Conservation (phyloP, 1,284 basidiomycete species). For the Irpex rosettiformis region DNA sequence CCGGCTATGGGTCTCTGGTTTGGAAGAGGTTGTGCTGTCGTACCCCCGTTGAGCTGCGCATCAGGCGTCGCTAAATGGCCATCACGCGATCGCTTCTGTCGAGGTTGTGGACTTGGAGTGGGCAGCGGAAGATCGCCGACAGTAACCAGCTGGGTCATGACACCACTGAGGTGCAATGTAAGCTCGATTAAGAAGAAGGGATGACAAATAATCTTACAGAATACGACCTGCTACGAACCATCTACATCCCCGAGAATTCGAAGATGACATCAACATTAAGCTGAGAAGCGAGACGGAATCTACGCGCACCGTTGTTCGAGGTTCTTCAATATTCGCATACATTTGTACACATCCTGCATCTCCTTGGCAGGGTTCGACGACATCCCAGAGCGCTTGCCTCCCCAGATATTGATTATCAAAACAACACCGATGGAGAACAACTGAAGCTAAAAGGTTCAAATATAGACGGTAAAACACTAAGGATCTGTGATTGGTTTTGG, state of each 20-base stretch:
- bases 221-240: conserved; percentile 46
- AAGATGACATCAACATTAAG: not conserved
- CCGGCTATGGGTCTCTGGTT: not conserved
- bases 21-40: not conserved
- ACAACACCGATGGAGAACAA: conserved; percentile 62
- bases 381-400: conserved; percentile 50
- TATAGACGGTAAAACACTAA: not conserved
- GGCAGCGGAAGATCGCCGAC: conserved; percentile 65
- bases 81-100: conserved; percentile 63
- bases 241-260: conserved; percentile 20
- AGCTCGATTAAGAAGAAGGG: not conserved
- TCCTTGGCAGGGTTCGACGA: conserved; percentile 49
- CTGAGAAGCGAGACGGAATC: not conserved
- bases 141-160: conserved; percentile 63
- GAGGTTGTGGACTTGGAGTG: conserved; percentile 39
- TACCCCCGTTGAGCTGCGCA: not conserved
- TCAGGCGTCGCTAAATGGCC: conserved; percentile 36
- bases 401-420: conserved; percentile 68
- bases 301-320: conserved; percentile 41
- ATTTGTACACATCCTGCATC: conserved; percentile 65
- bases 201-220: conserved; percentile 32
- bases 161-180: conserved; percentile 44
- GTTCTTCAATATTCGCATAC: conserved; percentile 49
- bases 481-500: not conserved
- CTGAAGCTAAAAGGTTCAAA: conserved; percentile 23